A percentile compares a stretch with the other conserved stretches of the same genome.
Conservation (phyloP, 2,329 filamentous ascomycete genomes). For the Exserohilum turcica region DNA sequence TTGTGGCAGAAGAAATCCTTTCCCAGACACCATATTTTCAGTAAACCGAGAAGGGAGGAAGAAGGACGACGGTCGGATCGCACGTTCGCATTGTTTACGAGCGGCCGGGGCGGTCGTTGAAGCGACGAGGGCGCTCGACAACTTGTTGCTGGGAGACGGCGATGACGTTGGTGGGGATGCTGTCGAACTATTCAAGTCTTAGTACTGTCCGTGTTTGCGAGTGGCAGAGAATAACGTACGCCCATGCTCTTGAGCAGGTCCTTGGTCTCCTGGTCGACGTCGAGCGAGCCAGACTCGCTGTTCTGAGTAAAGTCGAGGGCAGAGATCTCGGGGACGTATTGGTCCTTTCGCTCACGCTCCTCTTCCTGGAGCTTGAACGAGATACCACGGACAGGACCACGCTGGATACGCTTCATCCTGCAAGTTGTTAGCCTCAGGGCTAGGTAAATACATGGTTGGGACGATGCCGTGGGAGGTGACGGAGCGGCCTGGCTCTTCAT, state of each 20-base stretch:
- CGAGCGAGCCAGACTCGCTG: conserved; percentile 88
- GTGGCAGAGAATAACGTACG: conserved; percentile 66
- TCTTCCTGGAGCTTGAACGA: conserved; percentile 99
- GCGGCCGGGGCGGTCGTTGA: conserved; percentile 64
- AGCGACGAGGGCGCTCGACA: conserved; percentile 81
- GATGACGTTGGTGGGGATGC: conserved; percentile 95
- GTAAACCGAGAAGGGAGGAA: conserved; percentile 38
- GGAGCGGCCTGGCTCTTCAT: background rate
- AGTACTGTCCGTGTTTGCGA: conserved; percentile 4
- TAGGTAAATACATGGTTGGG: background rate
- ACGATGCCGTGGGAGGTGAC: background rate
- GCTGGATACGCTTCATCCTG: conserved; percentile 99
- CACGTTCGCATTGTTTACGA: conserved; percentile 30
- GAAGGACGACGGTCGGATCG: conserved; percentile 56
- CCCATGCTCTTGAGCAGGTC: conserved; percentile 99
- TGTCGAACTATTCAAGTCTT: conserved; percentile 75
- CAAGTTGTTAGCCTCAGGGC: conserved; percentile 12
- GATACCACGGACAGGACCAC: conserved; percentile 98
- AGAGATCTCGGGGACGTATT: conserved; percentile 99
- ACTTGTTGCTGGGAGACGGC: conserved; percentile 86
- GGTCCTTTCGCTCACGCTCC: conserved; percentile 99
- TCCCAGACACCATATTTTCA: conserved; percentile 74
- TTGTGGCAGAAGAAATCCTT: conserved; percentile 91
- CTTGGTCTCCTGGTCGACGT: conserved; percentile 98
- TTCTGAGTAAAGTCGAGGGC: conserved; percentile 97